phyloP scores from a whole-genome alignment of 2,329 filamentous ascomycete species.

The Botrytis fabae region DNA sequence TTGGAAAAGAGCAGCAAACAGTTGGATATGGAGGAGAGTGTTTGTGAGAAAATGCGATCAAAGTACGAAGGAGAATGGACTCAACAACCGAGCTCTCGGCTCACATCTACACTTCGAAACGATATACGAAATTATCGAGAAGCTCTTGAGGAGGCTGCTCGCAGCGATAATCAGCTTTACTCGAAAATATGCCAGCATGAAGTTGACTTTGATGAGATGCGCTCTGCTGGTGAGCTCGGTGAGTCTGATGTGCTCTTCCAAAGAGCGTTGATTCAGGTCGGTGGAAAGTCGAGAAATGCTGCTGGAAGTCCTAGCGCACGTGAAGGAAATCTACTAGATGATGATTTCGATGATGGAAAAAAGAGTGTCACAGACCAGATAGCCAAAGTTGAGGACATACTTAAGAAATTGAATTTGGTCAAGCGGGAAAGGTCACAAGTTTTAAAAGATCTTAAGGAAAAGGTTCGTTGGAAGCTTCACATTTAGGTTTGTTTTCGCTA shows the following conservation, averaged over 20 bases:
- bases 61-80: slow-evolving; percentile 97
- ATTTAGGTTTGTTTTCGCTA: slow-evolving; percentile 17
- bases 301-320: slow-evolving; percentile 58
- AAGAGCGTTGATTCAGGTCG: slow-evolving; percentile 76
- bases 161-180: slow-evolving; percentile 82
- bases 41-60: slow-evolving; percentile 98
- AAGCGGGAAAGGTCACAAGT: slow-evolving; percentile 91
- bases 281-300: slow-evolving; percentile 57
- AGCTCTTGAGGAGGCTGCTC: slow-evolving; percentile 83
- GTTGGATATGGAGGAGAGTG: slow-evolving; percentile 93
- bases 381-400: slow-evolving; percentile 78
- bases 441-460: slow-evolving; percentile 95
- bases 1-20: slow-evolving; percentile 83
- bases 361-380: slow-evolving; percentile 89
- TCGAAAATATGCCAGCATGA: slow-evolving; percentile 84
- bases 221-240: slow-evolving; percentile 79
- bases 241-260: slow-evolving; percentile 90
- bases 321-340: slow-evolving; percentile 81
- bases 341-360: slow-evolving; percentile 80
- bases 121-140: slow-evolving; percentile 88
- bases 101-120: slow-evolving; percentile 82
- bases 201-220: slow-evolving; percentile 91
- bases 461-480: slow-evolving; percentile 59
- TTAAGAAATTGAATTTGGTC: slow-evolving; percentile 88
- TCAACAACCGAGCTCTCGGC: slow-evolving; percentile 87